Base-by-base conservation (phyloP, 169 alveolate genomes). In the Theileria parva region DNA sequence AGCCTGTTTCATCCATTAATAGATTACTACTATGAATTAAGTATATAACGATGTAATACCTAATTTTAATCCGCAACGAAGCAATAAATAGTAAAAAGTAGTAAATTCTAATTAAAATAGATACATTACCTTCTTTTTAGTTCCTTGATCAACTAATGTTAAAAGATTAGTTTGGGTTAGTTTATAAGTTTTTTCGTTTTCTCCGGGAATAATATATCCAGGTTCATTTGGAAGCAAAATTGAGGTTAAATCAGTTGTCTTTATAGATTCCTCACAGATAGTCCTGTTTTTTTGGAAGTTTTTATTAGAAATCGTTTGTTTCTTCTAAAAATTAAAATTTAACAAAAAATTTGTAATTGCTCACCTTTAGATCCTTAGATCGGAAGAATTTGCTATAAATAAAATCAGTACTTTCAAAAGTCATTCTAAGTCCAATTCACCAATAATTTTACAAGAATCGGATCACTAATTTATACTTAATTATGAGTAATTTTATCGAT, bases 311-410 rank as follows among this genome's bases (percentile, higher is more conserved):
- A 37, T n/a, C 15, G 80, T 19, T 25, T 28, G 74, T 51, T 57
- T 73, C 30, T 12, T 60, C 89, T 83, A 61, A 13, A 32, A 19
- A 23, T 15, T 63, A 13, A 23, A 0, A 53, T 39, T 61, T 39
- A 23, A 39, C 27, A 6, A 0, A 0, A 12, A n/a, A 23, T 32
- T n/a, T 32, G 9, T 4, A 48, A 34, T 30, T 23, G 17, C 15
- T 15, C 48, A 83, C 89, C 89, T 83, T 83, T 21, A 76, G 83
- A 44, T 79, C 76, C 77, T 74, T 83, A 25, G 73, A 65, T 25
- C 89, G 86, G 59, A 83, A 83, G 48, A 27, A 23, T 63, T 76
- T 83, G 67, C 85, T 78, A 74, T 83, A 79, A 55, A 83, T 65
- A 59, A 61, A 70, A 32, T 76, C 77, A 12, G 85, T 63, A 51